A percentile compares a stretch with the other conserved stretches of the same genome.
Evolutionary conservation across 1,284 basidiomycete species (phyloP).

Genomic region (Fomitiporia mediterranea): DNA sequence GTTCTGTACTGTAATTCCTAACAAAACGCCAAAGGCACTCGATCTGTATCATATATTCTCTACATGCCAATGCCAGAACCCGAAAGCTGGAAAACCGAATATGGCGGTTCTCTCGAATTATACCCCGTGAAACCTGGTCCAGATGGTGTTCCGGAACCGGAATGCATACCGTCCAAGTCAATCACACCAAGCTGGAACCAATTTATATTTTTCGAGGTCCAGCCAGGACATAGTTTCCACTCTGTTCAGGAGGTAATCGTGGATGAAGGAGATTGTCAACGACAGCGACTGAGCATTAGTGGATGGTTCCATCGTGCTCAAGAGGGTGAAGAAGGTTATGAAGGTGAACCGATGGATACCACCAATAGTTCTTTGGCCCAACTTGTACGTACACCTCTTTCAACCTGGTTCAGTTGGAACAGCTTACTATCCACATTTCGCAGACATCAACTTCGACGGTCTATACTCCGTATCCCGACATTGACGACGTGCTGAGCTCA

Average conservation of each 20-base stretch:
- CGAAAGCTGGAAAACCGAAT: constrained; percentile 69
- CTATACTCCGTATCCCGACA: constrained; percentile 55
- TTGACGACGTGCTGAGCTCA: constrained; percentile 17
- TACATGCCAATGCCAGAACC: constrained; percentile 89
- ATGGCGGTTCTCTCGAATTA: constrained; percentile 95
- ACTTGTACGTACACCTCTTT: no score
- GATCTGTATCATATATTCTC: constrained; percentile 94
- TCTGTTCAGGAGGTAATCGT: constrained; percentile 97
- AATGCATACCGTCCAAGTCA: constrained; percentile 52
- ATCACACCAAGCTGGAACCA: constrained; percentile 92
- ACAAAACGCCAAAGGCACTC: constrained; percentile 50
- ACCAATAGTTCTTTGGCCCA: constrained; percentile 74
- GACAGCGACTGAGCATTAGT: constrained; percentile 81
- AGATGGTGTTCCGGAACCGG: constrained; percentile 58
- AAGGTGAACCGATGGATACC: constrained; percentile 42
- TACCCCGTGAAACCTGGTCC: constrained; percentile 62
- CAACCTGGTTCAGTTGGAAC: constrained; percentile 20
- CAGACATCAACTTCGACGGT: constrained; percentile 58
- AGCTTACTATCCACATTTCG: not conserved
- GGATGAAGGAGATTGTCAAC: constrained; percentile 59
- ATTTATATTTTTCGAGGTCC: constrained; percentile 92
- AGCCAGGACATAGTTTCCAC: constrained; percentile 92
- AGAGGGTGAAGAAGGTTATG: constrained; percentile 86
- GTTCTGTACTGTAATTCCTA: not conserved
- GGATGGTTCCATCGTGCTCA: constrained; percentile 97